Base-by-base conservation (phyloP, 805 yeast species). In the Candida hungchunana region DNA sequence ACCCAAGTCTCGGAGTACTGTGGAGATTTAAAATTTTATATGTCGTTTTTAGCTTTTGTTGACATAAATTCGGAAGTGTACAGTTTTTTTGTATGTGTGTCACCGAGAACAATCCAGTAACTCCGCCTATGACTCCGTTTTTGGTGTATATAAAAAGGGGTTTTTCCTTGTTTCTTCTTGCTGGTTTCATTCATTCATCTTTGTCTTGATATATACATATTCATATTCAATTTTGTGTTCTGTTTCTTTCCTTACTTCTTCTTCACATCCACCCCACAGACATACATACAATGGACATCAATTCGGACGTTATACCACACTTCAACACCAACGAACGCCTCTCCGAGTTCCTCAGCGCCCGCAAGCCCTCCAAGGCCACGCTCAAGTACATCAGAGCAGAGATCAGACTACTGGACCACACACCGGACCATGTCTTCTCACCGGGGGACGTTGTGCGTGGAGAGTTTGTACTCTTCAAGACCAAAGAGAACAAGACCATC, bases 381-480 rank as follows among this genome's bases (percentile, higher is more conserved):
- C 29, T 48, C 20, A 46, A 42, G 29, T 28, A 30, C 24, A 25
- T 48, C n/a, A 21, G 30, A 13, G 47, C 44, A 18, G 47, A 46
- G 37, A 31, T 48, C 29, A 25, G 34, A 9, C 33, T 45, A 22
- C 18, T 20, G 14, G 20, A 26, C 12, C 18, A 29, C 14, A 8
- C 10, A 6, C 30, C 13, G 9, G 37, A 36, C 10, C 36, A 35
- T 18, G 17, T 38, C 4, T 47, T 38, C 31, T 26, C 31, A 9
- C 54, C 54, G 3, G 48, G 50, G 11, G 52, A 50, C 5, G 31
- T 29, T 2, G 28, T 50, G 4, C 25, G 34, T 9, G 54, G 54
- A 5, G 37, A 34, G 18, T 29, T 47, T 5, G 17, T 33, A 4
- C 33, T 46, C n/a, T 36, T 35, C 27, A 33, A 37, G 24, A 34